Base-by-base conservation (phyloP, 176 grass and related monocot species). In the Paspalum vaginatum region DNA sequence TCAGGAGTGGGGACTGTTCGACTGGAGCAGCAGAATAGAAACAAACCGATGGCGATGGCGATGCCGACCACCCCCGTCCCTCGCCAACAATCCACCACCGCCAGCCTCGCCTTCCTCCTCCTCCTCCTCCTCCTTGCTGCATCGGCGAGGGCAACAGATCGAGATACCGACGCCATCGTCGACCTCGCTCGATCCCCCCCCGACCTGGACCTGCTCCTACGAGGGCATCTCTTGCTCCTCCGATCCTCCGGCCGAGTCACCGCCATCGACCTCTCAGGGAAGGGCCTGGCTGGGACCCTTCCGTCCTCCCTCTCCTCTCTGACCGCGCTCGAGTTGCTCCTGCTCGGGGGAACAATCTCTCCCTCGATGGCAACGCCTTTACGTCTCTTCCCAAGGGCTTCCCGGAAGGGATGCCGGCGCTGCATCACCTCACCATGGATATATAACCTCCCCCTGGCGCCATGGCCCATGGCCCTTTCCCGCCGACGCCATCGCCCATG, bases 281-380 rank as follows among this genome's bases (percentile, higher is more conserved):
- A 25, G 45, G 44, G 21, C 6, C 44, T 70, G 43, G 2, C 67
- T 0, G 44, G 67, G 6, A 70, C 67, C 44, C 65, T 68, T 11
- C 42, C 42, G 1, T 22, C 65, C 20, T 68, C 65, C n/a, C 41
- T 68, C 65, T 68, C 65, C 42, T 46, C 5, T 1, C 65, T 68
- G 41, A 68, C 65, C 41, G 42, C 42, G 41, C 67, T 70, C 44
- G 6, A 14, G 45, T 70, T 21, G 43, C 67, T 70, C 67, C 67
- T 15, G 44, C 67, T 70, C 67, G 42, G 8, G 21, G 67, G 44
- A 43, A 70, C 40, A 21, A 6, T 10, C 67, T 70, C 67, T 70
- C 67, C 5, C 67, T 70, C 44, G 67, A 70, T 2, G 67, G 67
- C 67, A 70, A 70, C n/a, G 22, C 44, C 45, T 49, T 70, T 44